Base-by-base conservation (phyloP, 352 stramenopile genomes). In the Globisporangium takayamanum region DNA sequence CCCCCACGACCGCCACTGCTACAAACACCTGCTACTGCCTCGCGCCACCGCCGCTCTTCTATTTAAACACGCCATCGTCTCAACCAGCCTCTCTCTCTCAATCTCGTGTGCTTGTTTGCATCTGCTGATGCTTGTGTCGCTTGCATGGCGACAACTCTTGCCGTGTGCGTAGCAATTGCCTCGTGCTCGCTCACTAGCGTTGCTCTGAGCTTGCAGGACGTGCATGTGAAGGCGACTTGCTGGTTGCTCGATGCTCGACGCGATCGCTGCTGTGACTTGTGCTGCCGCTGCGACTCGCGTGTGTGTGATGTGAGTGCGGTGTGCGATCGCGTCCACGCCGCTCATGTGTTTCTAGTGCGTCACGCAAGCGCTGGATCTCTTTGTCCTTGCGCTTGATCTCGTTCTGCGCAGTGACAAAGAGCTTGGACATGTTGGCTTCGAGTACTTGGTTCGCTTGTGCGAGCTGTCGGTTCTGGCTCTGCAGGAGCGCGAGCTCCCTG, bases 311-410 rank as follows among this genome's bases (percentile, higher is more conserved):
- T 16, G 51, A 11, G 3, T 37, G 33, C 16, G 8, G 33, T 16
- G 50, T 7, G 18, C 48, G 48, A 6, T 53, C 48, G 12, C 48
- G 28, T 37, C 18, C 44, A 15, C 16, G 36, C 4, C 58, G 53
- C 42, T 61, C 57, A 15, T 55, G 54, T 15, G 25, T 50, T 48
- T 80, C 67, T 18, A 90, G 57, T 46, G 66, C 68, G 26, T 77
- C 73, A 22, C 84, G 76, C 26, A 94, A 67, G 0, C 75, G 70
- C 60, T 82, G 70, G 60, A 94, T 91, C 60, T 91, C 77, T 36
- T 78, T 83, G 55, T 89, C 80, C 62, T 94, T 94, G 51, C 84
- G 84, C 42, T 72, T 70, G 49, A 94, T 68, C 57, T 94, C 84
- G 57, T 81, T 67, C 70, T 90, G 78, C 30, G 79, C 84, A 5